phyloP scores from a whole-genome alignment of 164 flowering plant species.

The Malania oleifera region DNA sequence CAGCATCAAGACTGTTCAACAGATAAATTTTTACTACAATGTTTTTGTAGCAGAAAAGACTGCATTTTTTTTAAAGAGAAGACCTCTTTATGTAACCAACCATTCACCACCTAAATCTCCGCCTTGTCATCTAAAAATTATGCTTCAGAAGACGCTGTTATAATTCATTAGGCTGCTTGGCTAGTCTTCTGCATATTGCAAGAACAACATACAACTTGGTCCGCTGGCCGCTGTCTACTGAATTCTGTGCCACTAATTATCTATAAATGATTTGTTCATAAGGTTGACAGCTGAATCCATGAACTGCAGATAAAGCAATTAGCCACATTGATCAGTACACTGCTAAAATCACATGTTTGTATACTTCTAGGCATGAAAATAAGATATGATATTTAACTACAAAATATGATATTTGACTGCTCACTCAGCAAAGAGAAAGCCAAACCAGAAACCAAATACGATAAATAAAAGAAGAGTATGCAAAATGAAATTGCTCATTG shows the following conservation, averaged over 20 bases:
- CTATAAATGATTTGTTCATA: slow-evolving; percentile 65
- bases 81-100: no score
- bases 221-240: background rate
- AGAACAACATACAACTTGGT: background rate
- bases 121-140: background rate
- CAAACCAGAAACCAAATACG: background rate
- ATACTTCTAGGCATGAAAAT: no score
- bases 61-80: no score
- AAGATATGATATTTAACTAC: background rate
- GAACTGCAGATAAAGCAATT: slow-evolving; percentile 41
- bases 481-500: background rate
- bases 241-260: slow-evolving; percentile 27
- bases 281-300: slow-evolving; percentile 64
- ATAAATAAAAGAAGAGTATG: no score
- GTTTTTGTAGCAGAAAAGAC: no score
- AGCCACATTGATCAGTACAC: background rate
- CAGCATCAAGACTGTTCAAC: no score
- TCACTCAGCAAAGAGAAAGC: background rate
- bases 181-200: background rate
- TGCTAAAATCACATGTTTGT: background rate
- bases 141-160: no score
- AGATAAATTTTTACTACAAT: no score
- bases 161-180: background rate
- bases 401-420: background rate
- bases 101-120: no score